Base-by-base conservation (phyloP, 768 basidiomycete genomes). In the Polyporus arcularius region DNA sequence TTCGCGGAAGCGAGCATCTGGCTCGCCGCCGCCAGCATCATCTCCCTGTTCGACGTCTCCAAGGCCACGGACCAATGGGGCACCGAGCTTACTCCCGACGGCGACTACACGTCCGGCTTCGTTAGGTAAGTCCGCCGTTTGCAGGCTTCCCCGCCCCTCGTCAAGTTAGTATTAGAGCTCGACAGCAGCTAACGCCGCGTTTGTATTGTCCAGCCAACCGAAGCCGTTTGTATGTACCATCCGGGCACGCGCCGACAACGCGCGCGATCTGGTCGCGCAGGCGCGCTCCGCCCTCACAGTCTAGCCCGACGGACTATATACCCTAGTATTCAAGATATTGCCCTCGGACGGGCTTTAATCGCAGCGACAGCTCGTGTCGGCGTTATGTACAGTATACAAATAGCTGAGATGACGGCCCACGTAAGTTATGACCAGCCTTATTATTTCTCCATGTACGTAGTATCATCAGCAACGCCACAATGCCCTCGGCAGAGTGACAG, bases 1-100 rank as follows among this genome's bases (percentile, higher is more conserved):
- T 78, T 86, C 53, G 85, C 82, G 2, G 80, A 84, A 53, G 63
- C 74, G 4, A 78, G 72, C 55, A 67, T 82, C 30, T 86, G 79
- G 79, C 67, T 78, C 48, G 77, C 80, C 43, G 75, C 76, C 15
- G 76, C 81, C 0, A 74, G 71, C 56, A 71, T 85, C 12, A 65
- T 82, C 43, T 76, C 82, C 15, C 71, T 78, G 10, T 75, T 85
- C 66, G 72, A 81, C 60, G 76, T 86, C 32, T 68, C 70, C 2
- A 78, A 75, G 60, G 73, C 75, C 0, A 46, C 71, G 16, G 81
- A 83, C 67, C 74, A 73, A 32, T 58, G 75, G n/a, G 83, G 80
- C 9, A 68, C 73, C n/a, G 75, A 73, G 30, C 72, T 79, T 16
- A 75, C 75, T 12, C 75, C 77, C 6, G 57, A 68, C 5, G 71